These are phyloP conservation scores for Inonotus obliquus DNA, from an alignment of 1,284 basidiomycete species.

Conservation along the genomic window DNA sequence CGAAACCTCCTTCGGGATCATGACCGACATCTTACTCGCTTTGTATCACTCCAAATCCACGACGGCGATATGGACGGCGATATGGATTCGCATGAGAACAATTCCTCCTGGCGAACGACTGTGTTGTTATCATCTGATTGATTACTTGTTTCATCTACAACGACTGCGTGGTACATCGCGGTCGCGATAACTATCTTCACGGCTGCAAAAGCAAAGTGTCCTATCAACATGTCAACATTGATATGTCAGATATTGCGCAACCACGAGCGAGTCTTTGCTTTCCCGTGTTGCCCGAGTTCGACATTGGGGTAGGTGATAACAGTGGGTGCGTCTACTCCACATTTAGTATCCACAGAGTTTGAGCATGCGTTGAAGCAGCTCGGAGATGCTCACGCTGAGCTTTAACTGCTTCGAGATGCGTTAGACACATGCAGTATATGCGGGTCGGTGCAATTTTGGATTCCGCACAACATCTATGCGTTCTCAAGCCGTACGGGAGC, in stretches of 20 bases:
- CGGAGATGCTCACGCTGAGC: not conserved
- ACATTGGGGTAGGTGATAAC: not conserved
- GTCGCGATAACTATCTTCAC: not conserved
- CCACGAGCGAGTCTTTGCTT: not conserved
- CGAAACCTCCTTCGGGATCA: no score
- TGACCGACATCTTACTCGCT: no score
- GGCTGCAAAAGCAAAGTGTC: not conserved
- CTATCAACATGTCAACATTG: not conserved
- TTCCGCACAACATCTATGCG: not conserved
- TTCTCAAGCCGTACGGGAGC: not conserved
- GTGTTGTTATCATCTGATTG: not conserved
- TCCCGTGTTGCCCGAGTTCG: not conserved
- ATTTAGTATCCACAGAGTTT: not conserved
- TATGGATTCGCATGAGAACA: no score
- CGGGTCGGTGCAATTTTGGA: not conserved
- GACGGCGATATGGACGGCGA: no score
- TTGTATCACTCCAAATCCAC: no score
- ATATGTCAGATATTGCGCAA: not conserved
- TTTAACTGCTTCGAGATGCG: not conserved
- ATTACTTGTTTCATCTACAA: not conserved
- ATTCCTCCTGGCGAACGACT: no score
- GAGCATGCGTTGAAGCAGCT: not conserved
- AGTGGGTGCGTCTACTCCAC: not conserved
- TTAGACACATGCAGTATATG: not conserved
- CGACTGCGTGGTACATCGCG: not conserved